Conservation (phyloP, 345 rosid genomes). For the Sapria himalayana region DNA sequence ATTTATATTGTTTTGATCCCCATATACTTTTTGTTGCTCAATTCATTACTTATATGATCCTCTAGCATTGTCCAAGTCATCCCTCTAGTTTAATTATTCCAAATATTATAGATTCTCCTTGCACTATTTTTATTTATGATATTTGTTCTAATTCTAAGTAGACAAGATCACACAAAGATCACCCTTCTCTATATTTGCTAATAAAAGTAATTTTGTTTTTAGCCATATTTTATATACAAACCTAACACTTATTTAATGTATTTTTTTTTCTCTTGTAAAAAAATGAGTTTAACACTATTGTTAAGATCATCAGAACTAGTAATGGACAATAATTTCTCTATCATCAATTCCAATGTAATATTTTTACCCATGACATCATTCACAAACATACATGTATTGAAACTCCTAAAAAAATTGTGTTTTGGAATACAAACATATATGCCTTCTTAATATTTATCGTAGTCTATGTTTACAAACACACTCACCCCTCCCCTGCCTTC, state of each 20-base stretch:
- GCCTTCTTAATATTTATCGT: background rate
- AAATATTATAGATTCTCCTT: background rate
- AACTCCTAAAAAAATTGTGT: constrained; percentile 1
- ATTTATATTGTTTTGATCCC: background rate
- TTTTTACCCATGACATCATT: background rate
- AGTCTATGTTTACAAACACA: background rate
- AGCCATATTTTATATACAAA: background rate
- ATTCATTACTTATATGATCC: background rate
- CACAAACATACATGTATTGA: background rate
- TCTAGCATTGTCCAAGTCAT: background rate
- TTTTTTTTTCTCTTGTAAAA: background rate
- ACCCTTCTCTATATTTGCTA: background rate
- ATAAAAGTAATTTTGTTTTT: background rate
- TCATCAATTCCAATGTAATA: background rate
- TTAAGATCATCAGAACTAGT: background rate
- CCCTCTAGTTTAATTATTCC: background rate
- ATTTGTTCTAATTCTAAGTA: background rate
- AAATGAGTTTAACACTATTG: background rate
- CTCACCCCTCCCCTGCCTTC: background rate
- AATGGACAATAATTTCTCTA: background rate
- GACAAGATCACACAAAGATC: too few species aligned
- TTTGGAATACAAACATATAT: background rate
- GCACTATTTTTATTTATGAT: background rate
- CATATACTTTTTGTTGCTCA: background rate
- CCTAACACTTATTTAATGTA: background rate